A percentile compares a stretch with the other conserved stretches of the same genome.
phyloP scores from a whole-genome alignment of 192 early-diverging fungal species.

The Phycomyces nitens region DNA sequence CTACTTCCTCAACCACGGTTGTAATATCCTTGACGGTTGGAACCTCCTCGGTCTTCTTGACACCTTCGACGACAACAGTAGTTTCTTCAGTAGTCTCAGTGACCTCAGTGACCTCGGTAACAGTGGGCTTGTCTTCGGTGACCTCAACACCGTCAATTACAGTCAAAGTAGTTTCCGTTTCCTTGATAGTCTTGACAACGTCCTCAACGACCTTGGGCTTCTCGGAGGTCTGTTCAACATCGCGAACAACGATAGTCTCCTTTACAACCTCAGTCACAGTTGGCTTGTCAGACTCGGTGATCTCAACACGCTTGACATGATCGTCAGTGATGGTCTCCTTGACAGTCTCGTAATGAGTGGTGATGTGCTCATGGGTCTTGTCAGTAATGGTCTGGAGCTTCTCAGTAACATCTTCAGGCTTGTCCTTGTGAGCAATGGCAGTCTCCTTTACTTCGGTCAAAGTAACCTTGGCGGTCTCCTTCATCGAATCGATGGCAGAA shows the following conservation, averaged over 20 bases:
- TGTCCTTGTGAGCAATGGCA: not conserved
- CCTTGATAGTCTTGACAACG: too few species aligned
- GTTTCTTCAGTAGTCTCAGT: too few species aligned
- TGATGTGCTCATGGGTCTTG: constrained; percentile 10
- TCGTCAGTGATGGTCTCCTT: constrained; percentile 13
- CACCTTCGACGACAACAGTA: too few species aligned
- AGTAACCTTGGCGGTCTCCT: not conserved
- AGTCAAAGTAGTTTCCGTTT: too few species aligned
- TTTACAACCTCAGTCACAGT: not conserved
- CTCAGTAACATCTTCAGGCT: not conserved
- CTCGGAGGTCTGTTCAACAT: not conserved
- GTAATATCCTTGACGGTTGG: too few species aligned
- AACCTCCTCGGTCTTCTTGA: too few species aligned
- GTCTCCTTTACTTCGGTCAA: not conserved
- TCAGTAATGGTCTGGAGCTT: constrained; percentile 7
- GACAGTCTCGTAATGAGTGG: constrained; percentile 1
- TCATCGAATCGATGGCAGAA: not conserved
- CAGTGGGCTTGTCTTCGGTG: too few species aligned
- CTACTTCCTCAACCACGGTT: too few species aligned
- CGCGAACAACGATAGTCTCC: not conserved
- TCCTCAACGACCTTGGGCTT: too few species aligned
- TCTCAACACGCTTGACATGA: constrained; percentile 11
- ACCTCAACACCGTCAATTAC: too few species aligned
- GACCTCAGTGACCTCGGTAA: too few species aligned
- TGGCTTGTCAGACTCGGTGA: too few species aligned